Conservation (phyloP, 2,329 filamentous ascomycete genomes). For the Cladosporium sp. region DNA sequence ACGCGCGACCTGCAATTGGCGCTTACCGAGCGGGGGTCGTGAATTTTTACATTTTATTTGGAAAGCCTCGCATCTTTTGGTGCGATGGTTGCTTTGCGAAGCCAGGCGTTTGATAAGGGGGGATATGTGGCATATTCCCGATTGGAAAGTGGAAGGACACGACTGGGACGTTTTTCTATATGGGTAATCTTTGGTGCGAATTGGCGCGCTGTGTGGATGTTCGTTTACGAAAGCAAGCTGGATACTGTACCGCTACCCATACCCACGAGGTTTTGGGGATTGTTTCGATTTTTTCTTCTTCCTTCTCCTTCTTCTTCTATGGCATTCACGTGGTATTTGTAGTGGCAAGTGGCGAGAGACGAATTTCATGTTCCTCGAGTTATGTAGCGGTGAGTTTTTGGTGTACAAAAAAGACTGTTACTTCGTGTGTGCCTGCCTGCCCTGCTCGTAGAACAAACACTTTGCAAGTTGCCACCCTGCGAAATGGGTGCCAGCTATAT, state of each 20-base stretch:
- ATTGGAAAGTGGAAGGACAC: neutral
- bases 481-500: neutral
- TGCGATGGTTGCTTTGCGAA: constrained; percentile 9
- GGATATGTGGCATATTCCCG: neutral
- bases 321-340: neutral
- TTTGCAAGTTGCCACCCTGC: neutral
- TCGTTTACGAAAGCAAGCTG: neutral
- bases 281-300: neutral
- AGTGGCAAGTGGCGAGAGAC: neutral
- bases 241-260: neutral
- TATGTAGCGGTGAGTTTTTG: neutral
- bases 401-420: neutral
- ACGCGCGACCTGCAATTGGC: neutral
- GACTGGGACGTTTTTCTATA: neutral
- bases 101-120: constrained; percentile 3
- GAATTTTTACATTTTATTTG: neutral
- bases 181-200: neutral
- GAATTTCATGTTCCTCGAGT: neutral
- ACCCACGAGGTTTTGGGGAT: neutral
- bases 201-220: neutral
- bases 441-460: neutral
- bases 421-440: neutral
- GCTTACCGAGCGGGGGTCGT: neutral
- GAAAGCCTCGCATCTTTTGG: neutral
- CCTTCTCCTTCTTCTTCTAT: neutral